These are phyloP conservation scores for Lichtheimia ornata DNA, from an alignment of 371 early-diverging fungal species.

Conservation along the genomic window DNA sequence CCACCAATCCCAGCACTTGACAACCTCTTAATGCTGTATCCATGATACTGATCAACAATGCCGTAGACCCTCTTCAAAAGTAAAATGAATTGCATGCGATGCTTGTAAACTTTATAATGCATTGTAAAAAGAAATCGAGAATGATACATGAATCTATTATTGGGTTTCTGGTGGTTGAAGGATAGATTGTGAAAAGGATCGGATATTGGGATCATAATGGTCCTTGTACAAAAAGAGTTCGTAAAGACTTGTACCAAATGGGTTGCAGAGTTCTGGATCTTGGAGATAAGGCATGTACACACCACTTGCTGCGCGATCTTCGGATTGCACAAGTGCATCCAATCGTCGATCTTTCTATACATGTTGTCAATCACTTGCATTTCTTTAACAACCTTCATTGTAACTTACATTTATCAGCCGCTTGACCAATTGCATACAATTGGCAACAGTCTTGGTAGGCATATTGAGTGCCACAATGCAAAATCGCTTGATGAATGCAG, in stretches of 20 bases:
- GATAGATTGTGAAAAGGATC: conserved; percentile 54
- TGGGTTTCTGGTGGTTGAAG: conserved; percentile 23
- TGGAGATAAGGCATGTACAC: conserved; percentile 79
- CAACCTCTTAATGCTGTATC: too few species aligned
- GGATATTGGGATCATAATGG: conserved; percentile 80
- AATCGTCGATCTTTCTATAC: conserved; percentile 68
- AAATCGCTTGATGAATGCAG: conserved; percentile 72
- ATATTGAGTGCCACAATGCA: conserved; percentile 54
- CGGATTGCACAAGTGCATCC: conserved; percentile 80
- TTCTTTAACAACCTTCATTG: conserved; percentile 10
- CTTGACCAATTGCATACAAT: conserved; percentile 36
- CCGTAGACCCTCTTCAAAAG: too few species aligned
- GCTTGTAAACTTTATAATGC: too few species aligned
- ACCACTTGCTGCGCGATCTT: conserved; percentile 80
- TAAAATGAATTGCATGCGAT: too few species aligned
- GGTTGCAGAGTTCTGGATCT: conserved; percentile 93
- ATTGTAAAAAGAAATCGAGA: too few species aligned
- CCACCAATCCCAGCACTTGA: too few species aligned
- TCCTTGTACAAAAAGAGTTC: conserved; percentile 78
- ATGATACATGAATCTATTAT: background rate
- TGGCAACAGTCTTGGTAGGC: conserved; percentile 44
- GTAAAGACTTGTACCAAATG: conserved; percentile 86
- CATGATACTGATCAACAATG: too few species aligned
- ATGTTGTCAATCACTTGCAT: background rate
- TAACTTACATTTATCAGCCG: conserved; percentile 33